Evolutionary conservation across 2,329 filamentous ascomycete species (phyloP).

Genomic region (Aspergillus sp.): DNA sequence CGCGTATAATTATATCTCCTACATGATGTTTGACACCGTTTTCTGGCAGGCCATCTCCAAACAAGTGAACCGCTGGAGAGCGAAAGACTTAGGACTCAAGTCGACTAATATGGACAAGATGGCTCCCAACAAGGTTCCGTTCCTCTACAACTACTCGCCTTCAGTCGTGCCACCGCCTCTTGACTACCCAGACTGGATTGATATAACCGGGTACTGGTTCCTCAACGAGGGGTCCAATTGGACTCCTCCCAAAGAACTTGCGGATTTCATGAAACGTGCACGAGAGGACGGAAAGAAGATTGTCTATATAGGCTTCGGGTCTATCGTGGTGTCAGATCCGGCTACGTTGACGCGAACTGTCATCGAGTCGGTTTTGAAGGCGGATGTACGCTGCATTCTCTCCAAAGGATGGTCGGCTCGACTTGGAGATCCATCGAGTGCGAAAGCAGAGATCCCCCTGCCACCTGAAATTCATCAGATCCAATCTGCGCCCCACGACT

Average conservation of each 20-base stretch:
- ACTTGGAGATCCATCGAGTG: conserved; percentile 61
- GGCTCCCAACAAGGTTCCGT: conserved; percentile 96
- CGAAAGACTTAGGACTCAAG: conserved; percentile 75
- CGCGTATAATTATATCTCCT: conserved; percentile 92
- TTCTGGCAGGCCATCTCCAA: conserved; percentile 94
- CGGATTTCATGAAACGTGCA: conserved; percentile 81
- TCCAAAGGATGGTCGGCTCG: conserved; percentile 98
- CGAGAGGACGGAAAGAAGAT: conserved; percentile 83
- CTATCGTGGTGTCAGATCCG: conserved; percentile 90
- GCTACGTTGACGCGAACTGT: conserved; percentile 89
- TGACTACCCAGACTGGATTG: conserved; percentile 97
- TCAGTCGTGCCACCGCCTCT: conserved; percentile 91
- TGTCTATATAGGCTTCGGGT: conserved; percentile 96
- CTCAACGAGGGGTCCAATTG: conserved; percentile 75
- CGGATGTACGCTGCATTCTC: conserved; percentile 90
- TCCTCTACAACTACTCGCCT: conserved; percentile 96
- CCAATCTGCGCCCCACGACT: conserved; percentile 90
- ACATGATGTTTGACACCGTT: conserved; percentile 93
- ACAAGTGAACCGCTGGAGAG: conserved; percentile 92
- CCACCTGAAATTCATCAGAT: conserved; percentile 86
- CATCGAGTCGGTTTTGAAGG: conserved; percentile 85
- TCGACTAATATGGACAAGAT: conserved; percentile 86
- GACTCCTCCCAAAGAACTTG: conserved; percentile 74
- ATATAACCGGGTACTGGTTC: conserved; percentile 98
- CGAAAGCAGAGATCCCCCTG: conserved; percentile 69